These are phyloP conservation scores for Aspergillus felis DNA, from an alignment of 2,329 filamentous ascomycete species.

Conservation along the genomic window DNA sequence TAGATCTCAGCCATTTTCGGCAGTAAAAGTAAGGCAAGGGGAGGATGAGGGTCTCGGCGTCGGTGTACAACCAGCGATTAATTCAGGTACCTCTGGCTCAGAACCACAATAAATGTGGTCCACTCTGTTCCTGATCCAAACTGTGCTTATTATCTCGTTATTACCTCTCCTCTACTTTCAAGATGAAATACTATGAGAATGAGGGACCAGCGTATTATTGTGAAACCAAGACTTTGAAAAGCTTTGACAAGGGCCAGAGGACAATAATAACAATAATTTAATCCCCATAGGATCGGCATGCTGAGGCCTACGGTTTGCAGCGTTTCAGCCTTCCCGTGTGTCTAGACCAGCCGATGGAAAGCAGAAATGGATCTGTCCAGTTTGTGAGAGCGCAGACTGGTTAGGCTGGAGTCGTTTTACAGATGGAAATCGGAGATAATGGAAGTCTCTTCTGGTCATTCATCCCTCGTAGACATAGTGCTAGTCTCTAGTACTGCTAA, in stretches of 20 bases:
- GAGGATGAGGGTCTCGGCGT: too few species aligned
- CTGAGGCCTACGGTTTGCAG: neutral
- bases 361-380: constrained; percentile 10
- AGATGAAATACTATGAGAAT: neutral
- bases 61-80: too few species aligned
- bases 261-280: too few species aligned
- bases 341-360: constrained; percentile 32
- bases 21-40: too few species aligned
- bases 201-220: too few species aligned
- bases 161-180: neutral
- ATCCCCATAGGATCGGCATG: neutral
- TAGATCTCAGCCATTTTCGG: neutral
- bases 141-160: too few species aligned
- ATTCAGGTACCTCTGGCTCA: neutral
- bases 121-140: neutral
- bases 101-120: neutral
- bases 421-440: neutral
- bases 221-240: neutral
- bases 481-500: too few species aligned
- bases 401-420: neutral
- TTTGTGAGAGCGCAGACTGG: constrained; percentile 16
- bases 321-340: constrained; percentile 21
- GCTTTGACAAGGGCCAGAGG: neutral
- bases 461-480: too few species aligned
- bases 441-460: too few species aligned